Evolutionary conservation across 805 yeast genomes (phyloP).

Genomic region (Lachancea sp.): DNA sequence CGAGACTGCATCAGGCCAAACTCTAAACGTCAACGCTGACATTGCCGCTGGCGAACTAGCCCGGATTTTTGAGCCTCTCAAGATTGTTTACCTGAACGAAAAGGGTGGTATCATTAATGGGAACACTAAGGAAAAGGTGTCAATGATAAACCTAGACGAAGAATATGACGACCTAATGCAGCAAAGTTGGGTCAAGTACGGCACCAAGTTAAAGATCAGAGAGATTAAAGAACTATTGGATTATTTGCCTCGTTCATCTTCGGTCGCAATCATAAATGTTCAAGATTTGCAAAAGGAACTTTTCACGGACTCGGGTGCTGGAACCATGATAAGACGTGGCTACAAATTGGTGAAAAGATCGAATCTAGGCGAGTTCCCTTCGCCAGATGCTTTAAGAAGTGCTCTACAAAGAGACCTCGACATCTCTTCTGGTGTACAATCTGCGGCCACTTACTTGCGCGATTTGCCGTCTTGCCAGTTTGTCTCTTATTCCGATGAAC

Average conservation of each 20-base stretch:
- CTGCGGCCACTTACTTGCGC: slow-evolving; percentile 78
- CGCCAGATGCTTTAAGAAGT: slow-evolving; percentile 69
- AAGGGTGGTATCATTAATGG: slow-evolving; percentile 97
- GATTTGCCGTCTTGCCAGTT: slow-evolving; percentile 55
- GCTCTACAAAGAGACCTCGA: slow-evolving; percentile 75
- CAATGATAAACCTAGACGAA: slow-evolving; percentile 89
- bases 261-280: slow-evolving; percentile 95
- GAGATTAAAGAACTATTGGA: slow-evolving; percentile 92
- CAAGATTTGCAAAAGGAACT: slow-evolving; percentile 93
- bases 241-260: slow-evolving; percentile 91
- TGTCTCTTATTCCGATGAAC: slow-evolving; percentile 90
- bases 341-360: slow-evolving; percentile 73
- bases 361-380: slow-evolving; percentile 58
- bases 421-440: slow-evolving; percentile 58
- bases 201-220: slow-evolving; percentile 93
- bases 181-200: slow-evolving; percentile 97
- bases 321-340: slow-evolving; percentile 96
- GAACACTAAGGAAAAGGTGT: slow-evolving; percentile 80
- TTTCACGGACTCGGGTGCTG: slow-evolving; percentile 98
- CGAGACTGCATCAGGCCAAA: slow-evolving; percentile 94
- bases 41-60: slow-evolving; percentile 99
- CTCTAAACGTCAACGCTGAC: slow-evolving; percentile 95
- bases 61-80: slow-evolving; percentile 91
- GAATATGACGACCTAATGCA: slow-evolving; percentile 87
- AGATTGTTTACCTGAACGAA: slow-evolving; percentile 92